These are phyloP conservation scores for Polytrichum commune DNA, from an alignment of 225 moss, liverwort and hornwort genomes.

Conservation along the genomic window DNA sequence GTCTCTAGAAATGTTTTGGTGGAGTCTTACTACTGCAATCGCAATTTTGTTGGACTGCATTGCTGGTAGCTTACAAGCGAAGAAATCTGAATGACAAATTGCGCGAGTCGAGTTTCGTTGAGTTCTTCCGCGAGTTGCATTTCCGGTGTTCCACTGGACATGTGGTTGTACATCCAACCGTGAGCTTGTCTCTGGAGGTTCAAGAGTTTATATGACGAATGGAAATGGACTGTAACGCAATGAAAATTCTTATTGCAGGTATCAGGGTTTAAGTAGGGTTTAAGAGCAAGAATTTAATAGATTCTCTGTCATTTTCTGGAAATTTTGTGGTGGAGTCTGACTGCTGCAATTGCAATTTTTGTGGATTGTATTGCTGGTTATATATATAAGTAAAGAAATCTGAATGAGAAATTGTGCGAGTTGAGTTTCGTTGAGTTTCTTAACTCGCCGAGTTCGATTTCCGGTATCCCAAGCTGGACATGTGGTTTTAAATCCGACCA, in stretches of 20 bases:
- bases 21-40: neutral
- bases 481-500: neutral
- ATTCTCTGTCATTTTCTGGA: neutral
- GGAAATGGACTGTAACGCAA: neutral
- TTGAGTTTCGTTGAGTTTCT: neutral
- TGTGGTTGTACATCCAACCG: neutral
- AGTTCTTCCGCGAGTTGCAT: neutral
- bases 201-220: neutral
- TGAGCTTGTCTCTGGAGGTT: neutral
- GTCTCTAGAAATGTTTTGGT: neutral
- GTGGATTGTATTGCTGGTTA: neutral
- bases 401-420: neutral
- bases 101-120: neutral
- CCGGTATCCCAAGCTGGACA: neutral
- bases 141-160: neutral
- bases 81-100: neutral
- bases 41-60: neutral
- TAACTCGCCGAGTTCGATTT: neutral
- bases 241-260: neutral
- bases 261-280: constrained; percentile 32
- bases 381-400: neutral
- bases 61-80: neutral
- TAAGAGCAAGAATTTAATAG: constrained; percentile 2
- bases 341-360: neutral
- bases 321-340: neutral